Evolutionary conservation across 2,329 filamentous ascomycete species (phyloP).

Genomic region (Diaporthe longicolla): DNA sequence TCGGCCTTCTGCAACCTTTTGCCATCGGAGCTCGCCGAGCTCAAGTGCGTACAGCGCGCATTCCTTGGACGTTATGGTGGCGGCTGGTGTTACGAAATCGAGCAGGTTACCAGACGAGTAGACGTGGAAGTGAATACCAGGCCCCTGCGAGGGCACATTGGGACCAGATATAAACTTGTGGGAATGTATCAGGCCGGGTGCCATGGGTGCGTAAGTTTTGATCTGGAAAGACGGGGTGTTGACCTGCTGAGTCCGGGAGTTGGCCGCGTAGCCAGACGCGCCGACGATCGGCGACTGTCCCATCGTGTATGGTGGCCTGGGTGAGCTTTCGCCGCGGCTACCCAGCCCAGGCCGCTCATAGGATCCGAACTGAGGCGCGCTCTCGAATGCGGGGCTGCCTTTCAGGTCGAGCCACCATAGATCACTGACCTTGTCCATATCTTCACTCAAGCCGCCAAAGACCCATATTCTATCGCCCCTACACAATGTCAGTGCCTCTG

Average conservation of each 20-base stretch:
- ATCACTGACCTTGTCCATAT: constrained; percentile 97
- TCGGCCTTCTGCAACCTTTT: constrained; percentile 92
- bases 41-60: constrained; percentile 93
- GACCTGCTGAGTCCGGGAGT: constrained; percentile 76
- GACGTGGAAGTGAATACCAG: constrained; percentile 94
- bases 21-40: constrained; percentile 89
- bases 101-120: constrained; percentile 94
- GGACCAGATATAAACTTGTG: constrained; percentile 91
- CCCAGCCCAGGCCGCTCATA: constrained; percentile 62
- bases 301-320: constrained; percentile 67
- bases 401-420: constrained; percentile 98
- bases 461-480: constrained; percentile 91
- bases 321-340: constrained; percentile 62
- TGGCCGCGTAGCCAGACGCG: constrained; percentile 75
- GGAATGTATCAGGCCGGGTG: constrained; percentile 90
- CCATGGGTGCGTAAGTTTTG: constrained; percentile 83
- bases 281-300: constrained; percentile 66
- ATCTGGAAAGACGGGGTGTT: constrained; percentile 76
- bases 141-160: constrained; percentile 88
- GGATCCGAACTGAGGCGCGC: constrained; percentile 70
- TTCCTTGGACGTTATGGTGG: constrained; percentile 87
- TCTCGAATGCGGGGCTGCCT: constrained; percentile 87
- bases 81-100: constrained; percentile 93
- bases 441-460: constrained; percentile 92
- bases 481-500: constrained; percentile 41